phyloP scores from a whole-genome alignment of 306 rosid genomes.

The Argentina anserina region DNA sequence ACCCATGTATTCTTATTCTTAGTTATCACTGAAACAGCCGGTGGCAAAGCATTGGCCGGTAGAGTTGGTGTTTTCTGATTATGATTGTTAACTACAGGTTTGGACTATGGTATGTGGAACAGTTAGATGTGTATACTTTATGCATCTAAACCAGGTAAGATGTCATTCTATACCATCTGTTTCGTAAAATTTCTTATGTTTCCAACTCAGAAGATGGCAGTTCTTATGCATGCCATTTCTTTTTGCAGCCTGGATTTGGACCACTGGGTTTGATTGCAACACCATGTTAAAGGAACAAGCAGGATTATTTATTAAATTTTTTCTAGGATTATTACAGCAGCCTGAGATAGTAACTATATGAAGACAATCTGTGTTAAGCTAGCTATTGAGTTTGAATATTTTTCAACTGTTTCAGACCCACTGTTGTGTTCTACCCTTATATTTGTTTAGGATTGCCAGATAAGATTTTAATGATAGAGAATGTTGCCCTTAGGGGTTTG shows the following conservation, averaged over 20 bases:
- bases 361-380: neutral
- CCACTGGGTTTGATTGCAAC: constrained; percentile 5
- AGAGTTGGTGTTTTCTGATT: constrained; percentile 40
- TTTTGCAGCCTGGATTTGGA: constrained; percentile 16
- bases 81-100: constrained; percentile 47
- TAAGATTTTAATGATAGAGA: neutral
- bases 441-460: neutral
- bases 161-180: neutral
- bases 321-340: neutral
- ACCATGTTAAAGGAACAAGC: constrained; percentile 13
- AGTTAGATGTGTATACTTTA: constrained; percentile 17
- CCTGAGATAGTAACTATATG: neutral
- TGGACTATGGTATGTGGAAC: constrained; percentile 39
- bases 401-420: neutral
- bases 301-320: constrained; percentile 6
- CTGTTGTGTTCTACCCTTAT: neutral
- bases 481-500: neutral
- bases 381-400: neutral
- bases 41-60: constrained; percentile 27
- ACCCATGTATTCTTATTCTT: constrained; percentile 29
- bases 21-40: constrained; percentile 17
- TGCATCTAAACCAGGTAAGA: constrained; percentile 18
- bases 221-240: constrained; percentile 15
- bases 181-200: neutral
- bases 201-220: constrained; percentile 5